Evolutionary conservation across 2,329 filamentous ascomycete species (phyloP).

Genomic region (Alternaria consortialis): DNA sequence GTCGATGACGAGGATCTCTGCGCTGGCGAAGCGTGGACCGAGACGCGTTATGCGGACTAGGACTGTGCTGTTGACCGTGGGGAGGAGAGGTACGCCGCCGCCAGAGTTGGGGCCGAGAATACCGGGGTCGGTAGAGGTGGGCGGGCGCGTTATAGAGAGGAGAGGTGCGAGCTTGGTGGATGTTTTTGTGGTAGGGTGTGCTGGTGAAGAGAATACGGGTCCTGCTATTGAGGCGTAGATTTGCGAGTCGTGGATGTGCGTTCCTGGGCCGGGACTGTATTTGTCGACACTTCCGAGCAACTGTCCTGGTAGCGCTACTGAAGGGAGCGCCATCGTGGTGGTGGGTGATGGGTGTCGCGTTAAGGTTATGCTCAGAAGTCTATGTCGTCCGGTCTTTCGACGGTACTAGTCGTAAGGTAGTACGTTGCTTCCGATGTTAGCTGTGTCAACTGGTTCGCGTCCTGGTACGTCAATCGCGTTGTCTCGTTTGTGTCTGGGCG

Average conservation of each 20-base stretch:
- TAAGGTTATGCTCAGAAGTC: neutral
- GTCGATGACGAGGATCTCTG: slow-evolving; percentile 83
- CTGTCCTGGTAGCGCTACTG: slow-evolving; percentile 81
- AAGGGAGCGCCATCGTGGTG: slow-evolving; percentile 45
- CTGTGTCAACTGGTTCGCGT: neutral
- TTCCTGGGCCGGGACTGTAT: slow-evolving; percentile 80
- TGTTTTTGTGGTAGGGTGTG: slow-evolving; percentile 57
- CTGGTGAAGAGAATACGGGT: slow-evolving; percentile 60
- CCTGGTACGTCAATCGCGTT: neutral
- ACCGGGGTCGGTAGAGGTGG: slow-evolving; percentile 23
- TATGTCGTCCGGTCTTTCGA: neutral
- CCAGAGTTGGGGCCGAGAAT: slow-evolving; percentile 34
- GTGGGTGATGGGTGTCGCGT: slow-evolving; percentile 2
- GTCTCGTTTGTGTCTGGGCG: slow-evolving; percentile 4
- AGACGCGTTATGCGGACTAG: slow-evolving; percentile 87
- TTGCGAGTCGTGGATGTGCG: slow-evolving; percentile 77
- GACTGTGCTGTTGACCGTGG: slow-evolving; percentile 80
- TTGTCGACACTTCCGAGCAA: slow-evolving; percentile 73
- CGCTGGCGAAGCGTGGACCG: slow-evolving; percentile 82
- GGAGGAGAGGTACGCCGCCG: slow-evolving; percentile 74
- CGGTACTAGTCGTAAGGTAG: neutral
- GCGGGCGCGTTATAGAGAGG: slow-evolving; percentile 48
- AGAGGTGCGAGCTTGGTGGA: slow-evolving; percentile 54
- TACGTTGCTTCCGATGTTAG: neutral
- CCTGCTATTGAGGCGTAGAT: slow-evolving; percentile 87